A percentile compares a stretch with the other conserved stretches of the same genome.
phyloP scores from a whole-genome alignment of 805 yeast species.

The Metschnikowia cubensis region DNA sequence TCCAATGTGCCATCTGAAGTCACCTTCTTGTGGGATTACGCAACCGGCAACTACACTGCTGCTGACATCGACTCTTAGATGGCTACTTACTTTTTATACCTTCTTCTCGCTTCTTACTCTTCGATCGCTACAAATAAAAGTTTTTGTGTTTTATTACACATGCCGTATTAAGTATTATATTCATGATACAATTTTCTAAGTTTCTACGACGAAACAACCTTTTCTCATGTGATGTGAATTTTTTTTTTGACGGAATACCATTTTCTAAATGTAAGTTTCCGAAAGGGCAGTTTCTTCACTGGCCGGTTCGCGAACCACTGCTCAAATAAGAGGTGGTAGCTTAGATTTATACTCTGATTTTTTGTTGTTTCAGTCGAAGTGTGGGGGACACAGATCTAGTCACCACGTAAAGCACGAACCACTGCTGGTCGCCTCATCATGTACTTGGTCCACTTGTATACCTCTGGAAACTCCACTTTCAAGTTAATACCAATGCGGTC shows the following conservation, averaged over 20 bases:
- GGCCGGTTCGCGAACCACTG: not conserved
- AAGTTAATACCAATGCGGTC: constrained; percentile 88
- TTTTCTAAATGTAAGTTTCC: not conserved
- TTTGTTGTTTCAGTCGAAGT: not conserved
- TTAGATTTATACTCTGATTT: not conserved
- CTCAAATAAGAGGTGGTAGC: not conserved
- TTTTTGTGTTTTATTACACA: not conserved
- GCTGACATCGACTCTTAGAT: constrained; percentile 15
- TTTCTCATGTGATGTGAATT: not conserved
- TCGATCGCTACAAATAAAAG: not conserved
- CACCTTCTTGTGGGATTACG: constrained; percentile 43
- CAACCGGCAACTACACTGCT: constrained; percentile 21
- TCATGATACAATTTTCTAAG: not conserved
- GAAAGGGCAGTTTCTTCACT: not conserved
- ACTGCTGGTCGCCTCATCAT: constrained; percentile 97
- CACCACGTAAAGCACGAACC: constrained; percentile 77
- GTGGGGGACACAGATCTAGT: constrained; percentile 20
- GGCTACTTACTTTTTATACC: not conserved
- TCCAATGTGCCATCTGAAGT: constrained; percentile 23
- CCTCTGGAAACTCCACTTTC: constrained; percentile 88
- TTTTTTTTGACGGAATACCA: not conserved
- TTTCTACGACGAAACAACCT: not conserved
- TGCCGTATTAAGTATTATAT: not conserved
- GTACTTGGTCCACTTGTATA: constrained; percentile 89
- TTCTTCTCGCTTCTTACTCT: not conserved